These are phyloP conservation scores for Ceriops tagal DNA, from an alignment of 345 rosid species.

Conservation along the genomic window DNA sequence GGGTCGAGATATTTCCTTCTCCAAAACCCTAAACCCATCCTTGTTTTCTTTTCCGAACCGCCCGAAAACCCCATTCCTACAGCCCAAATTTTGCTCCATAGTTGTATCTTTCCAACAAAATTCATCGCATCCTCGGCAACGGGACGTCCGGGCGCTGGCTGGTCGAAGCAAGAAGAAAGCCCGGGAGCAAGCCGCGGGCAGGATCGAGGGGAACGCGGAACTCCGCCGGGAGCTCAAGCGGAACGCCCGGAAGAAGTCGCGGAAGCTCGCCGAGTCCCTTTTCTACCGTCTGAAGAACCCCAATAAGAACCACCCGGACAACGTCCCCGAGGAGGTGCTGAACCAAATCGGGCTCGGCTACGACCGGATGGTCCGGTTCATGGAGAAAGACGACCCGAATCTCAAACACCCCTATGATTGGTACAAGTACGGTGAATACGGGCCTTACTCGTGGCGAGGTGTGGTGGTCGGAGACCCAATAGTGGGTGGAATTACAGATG, in stretches of 20 bases:
- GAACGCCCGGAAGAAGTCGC: conserved; percentile 38
- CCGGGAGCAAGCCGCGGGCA: conserved; percentile 52
- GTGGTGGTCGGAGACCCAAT: conserved; percentile 88
- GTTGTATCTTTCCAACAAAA: conserved; percentile 20
- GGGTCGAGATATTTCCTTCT: conserved; percentile 46
- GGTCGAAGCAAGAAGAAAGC: conserved; percentile 87
- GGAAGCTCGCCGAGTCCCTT: conserved; percentile 54
- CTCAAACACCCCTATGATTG: conserved; percentile 81
- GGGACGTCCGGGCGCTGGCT: conserved; percentile 58
- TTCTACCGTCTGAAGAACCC: conserved; percentile 65
- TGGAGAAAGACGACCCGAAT: conserved; percentile 87
- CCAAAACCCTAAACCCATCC: conserved; percentile 71
- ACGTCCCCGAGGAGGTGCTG: conserved; percentile 76
- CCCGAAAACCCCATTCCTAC: conserved; percentile 24
- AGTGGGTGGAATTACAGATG: conserved; percentile 74
- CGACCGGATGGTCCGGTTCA: conserved; percentile 84
- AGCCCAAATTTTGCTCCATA: conserved; percentile 13
- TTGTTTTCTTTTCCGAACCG: conserved; percentile 20
- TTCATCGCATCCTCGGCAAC: conserved; percentile 13
- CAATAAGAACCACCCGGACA: conserved; percentile 61
- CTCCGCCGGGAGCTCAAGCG: conserved; percentile 46
- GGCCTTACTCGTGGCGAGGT: conserved; percentile 96
- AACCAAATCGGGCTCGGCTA: conserved; percentile 80
- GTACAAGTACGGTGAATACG: conserved; percentile 91
- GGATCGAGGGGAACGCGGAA: conserved; percentile 53